Base-by-base conservation (phyloP, 306 rosid species). In the Gillenia trifoliata region DNA sequence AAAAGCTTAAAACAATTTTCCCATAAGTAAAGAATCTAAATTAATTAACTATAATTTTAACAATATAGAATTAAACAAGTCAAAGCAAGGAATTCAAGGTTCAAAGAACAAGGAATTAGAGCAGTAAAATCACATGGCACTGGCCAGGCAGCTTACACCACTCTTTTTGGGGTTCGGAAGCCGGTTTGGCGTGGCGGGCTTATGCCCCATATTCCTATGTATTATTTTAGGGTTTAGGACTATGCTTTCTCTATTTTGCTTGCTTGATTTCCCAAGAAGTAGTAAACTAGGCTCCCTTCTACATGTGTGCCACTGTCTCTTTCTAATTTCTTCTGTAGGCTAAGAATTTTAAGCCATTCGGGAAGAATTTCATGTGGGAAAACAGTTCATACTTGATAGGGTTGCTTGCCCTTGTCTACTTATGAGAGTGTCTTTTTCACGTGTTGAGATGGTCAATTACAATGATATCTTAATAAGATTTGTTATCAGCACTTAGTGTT, bases 61-160 rank as follows among this genome's bases (percentile, higher is more conserved):
- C 16, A 23, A 22, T 20, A 62, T 6, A 64, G 55, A 43, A 75
- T 26, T 15, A 25, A 8, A 5, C 0, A 79, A 85, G 84, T 85
- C 84, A 85, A 79, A 68, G 55, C 34, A 40, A 63, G 54, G 74
- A 81, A 72, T 75, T 64, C 72, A 23, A 66, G 43, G 25, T 82
- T 85, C 74, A 79, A 55, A 8, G 30, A 77, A 26, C 85, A 81
- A 84, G 82, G 78, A 75, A 66, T 74, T 30, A 60, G 57, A 60
- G 82, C 82, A 85, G 89, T 25, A 36, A 79, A 34, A 57, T 79
- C 88, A 85, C 88, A 79, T 82, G 88, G 80, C 66, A 30, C 74
- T 59, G 64, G 6, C 57, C 33, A 47, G 54, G 30, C 59, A 33
- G 68, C 78, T 9, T 7, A 3, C 64, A 4, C 34, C 54, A 3